Evolutionary conservation across 345 rosid species (phyloP).

Genomic region (Punica granatum): DNA sequence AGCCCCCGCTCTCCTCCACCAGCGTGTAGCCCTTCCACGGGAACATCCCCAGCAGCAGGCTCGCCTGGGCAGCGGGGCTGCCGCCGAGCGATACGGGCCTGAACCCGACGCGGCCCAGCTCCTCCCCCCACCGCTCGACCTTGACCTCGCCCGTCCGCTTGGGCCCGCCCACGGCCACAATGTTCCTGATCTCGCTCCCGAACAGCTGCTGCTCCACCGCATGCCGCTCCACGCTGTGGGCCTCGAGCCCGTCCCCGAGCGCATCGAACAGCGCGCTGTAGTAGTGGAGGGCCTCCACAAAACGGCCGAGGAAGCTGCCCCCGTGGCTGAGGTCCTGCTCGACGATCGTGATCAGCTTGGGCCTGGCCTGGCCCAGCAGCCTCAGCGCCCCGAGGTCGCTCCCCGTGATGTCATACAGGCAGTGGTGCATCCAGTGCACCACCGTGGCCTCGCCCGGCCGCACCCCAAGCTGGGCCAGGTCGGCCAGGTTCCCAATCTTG

Average conservation of each 20-base stretch:
- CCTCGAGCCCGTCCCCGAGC: conserved; percentile 64
- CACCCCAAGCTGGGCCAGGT: conserved; percentile 48
- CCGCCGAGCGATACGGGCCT: conserved; percentile 70
- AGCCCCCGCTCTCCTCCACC: conserved; percentile 67
- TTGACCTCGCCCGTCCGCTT: conserved; percentile 68
- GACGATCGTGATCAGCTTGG: conserved; percentile 69
- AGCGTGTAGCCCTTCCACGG: conserved; percentile 94
- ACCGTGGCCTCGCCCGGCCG: conserved; percentile 62
- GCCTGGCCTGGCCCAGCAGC: conserved; percentile 47
- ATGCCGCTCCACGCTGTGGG: conserved; percentile 68
- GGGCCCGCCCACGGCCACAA: conserved; percentile 74
- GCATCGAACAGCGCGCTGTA: conserved; percentile 97
- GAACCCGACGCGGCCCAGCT: conserved; percentile 61
- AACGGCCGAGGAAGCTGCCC: conserved; percentile 69
- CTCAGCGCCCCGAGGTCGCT: conserved; percentile 53
- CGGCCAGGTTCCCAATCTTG: conserved; percentile 55
- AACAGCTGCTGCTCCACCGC: conserved; percentile 87
- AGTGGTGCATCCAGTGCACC: conserved; percentile 98
- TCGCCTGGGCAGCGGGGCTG: conserved; percentile 84
- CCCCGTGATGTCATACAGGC: conserved; percentile 79
- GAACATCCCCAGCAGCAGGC: conserved; percentile 75
- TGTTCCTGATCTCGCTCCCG: conserved; percentile 76
- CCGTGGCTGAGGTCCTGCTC: conserved; percentile 81
- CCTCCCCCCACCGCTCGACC: conserved; percentile 77
- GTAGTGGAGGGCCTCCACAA: conserved; percentile 91